Evolutionary conservation across 2,329 filamentous ascomycete species (phyloP).

Genomic region (Ilyonectria robusta): DNA sequence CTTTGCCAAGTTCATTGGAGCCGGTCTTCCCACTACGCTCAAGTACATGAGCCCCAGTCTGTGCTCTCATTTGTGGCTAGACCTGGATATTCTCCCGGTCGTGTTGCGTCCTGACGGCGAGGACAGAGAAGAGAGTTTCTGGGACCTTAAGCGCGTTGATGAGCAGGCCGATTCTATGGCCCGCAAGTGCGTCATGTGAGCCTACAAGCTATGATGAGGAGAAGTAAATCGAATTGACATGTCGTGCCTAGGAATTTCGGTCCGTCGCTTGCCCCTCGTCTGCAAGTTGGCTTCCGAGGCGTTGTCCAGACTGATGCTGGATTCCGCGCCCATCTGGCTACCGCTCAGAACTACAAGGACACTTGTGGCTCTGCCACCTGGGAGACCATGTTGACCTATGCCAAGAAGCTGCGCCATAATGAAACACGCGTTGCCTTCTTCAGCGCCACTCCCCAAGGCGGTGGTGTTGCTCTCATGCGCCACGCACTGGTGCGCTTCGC

Average conservation of each 20-base stretch:
- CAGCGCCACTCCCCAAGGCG: conserved; percentile 84
- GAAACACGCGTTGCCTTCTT: conserved; percentile 83
- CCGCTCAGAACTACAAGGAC: conserved; percentile 69
- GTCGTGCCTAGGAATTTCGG: conserved; percentile 73
- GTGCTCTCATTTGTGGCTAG: conserved; percentile 80
- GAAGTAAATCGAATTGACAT: neutral
- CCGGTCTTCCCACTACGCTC: conserved; percentile 74
- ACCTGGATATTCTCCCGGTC: conserved; percentile 82
- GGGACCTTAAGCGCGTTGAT: conserved; percentile 74
- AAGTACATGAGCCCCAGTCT: conserved; percentile 73
- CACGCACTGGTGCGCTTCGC: conserved; percentile 83
- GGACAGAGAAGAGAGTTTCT: conserved; percentile 59
- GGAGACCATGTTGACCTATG: conserved; percentile 75
- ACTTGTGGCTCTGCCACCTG: conserved; percentile 76
- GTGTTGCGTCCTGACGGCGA: conserved; percentile 68
- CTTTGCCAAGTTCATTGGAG: conserved; percentile 81
- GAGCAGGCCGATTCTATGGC: conserved; percentile 88
- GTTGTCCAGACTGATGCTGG: conserved; percentile 79
- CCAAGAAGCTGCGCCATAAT: conserved; percentile 72
- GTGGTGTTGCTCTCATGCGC: conserved; percentile 85
- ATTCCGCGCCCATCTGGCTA: conserved; percentile 72
- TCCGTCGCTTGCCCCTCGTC: conserved; percentile 77
- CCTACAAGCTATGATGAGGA: conserved; percentile 25
- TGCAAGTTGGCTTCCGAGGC: conserved; percentile 77
- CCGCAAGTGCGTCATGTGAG: conserved; percentile 81